Evolutionary conservation across 106 monocot species (phyloP), one percentile per base, ranked within the genome.

Genomic region (Gastrodia elata): DNA sequence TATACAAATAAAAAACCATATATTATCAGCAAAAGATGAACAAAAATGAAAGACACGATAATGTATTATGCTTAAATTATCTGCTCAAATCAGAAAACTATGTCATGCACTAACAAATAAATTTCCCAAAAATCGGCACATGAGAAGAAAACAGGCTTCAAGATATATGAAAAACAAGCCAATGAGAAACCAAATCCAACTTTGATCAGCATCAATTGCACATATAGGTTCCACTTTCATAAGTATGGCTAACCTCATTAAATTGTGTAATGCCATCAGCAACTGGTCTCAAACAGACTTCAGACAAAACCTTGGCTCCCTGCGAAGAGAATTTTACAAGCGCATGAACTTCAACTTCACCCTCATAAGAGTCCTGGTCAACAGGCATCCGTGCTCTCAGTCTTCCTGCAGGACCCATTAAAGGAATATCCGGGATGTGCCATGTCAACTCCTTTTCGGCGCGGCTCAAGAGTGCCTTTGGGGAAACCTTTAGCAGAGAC

Each of bases 331-430:
- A 93, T 38, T 83, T 77, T 56, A 97, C 93, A 70, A 74, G 74
- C 2, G 86, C 90, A 73, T 76, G n/a, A 71, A 91, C 90, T 68
- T 93, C 90, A 30, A 88, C 58, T 38, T 97, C 97, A 15, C 84
- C 88, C 5, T 90, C 84, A 7, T 38, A 81, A 5, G 90, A 82
- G 46, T 93, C 90, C 57, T 81, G 78, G 10, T 97, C 97, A 57
- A 97, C 88, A 8, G 97, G 97, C 92, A 97, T 97, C n/a, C 93
- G 78, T 49, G 86, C 97, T 46, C 80, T 78, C 24, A 97, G 77
- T 65, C 75, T 73, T 1, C 93, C 97, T 18, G 88, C 70, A 40
- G 74, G 39, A 1, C 90, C 97, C 61, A 86, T 97, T 42, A 86
- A 67, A 38, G 90, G 90, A 52, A 97, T 80, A 52, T 90, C 88